A percentile compares a stretch with the other conserved stretches of the same genome.
Evolutionary conservation across 176 grass and related monocot genomes (phyloP).

Genomic region (Bonia amplexicaulis): DNA sequence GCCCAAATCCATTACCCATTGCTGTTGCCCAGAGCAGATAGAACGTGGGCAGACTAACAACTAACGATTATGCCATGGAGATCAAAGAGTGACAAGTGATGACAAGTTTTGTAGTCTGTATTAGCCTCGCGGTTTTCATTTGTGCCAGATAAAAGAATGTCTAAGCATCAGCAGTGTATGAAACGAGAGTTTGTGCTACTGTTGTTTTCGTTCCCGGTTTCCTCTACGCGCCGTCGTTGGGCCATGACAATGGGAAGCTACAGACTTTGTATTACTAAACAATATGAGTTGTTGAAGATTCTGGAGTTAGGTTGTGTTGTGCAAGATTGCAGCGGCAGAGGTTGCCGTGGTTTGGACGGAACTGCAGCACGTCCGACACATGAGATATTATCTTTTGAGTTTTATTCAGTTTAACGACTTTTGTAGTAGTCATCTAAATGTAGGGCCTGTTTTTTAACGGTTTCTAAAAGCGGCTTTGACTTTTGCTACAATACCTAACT

Average conservation of each 20-base stretch:
- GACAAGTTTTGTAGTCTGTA: neutral
- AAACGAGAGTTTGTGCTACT: neutral
- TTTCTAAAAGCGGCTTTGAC: no score
- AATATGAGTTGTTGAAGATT: no score
- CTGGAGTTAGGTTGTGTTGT: no score
- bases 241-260: neutral
- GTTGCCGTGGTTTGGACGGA: no score
- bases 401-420: no score
- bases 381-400: no score
- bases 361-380: no score
- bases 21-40: slow-evolving; percentile 34
- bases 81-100: neutral
- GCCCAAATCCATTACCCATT: slow-evolving; percentile 44
- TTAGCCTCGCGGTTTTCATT: neutral
- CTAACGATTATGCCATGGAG: neutral
- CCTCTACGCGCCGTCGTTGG: neutral
- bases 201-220: neutral
- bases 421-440: no score
- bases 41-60: neutral
- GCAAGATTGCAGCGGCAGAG: no score
- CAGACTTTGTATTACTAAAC: neutral
- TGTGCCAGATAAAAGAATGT: neutral
- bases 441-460: no score
- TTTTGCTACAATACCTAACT: no score
- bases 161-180: neutral